Evolutionary conservation across 2,329 filamentous ascomycete genomes (phyloP).

Genomic region (Colletotrichum tropicale): DNA sequence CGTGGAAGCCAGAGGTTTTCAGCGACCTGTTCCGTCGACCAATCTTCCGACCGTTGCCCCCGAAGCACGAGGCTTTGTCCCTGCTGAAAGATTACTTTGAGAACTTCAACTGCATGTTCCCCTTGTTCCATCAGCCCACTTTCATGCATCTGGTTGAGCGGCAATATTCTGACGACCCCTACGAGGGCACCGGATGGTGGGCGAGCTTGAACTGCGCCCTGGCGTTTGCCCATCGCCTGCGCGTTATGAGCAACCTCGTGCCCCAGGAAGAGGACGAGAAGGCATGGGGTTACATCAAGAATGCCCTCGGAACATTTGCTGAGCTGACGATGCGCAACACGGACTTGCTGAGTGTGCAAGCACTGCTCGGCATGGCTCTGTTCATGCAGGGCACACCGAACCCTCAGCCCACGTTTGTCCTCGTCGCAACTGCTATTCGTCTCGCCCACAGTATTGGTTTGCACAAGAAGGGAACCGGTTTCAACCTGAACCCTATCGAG

Average conservation of each 20-base stretch:
- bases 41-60: conserved; percentile 81
- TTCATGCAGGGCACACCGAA: conserved; percentile 98
- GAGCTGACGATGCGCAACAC: conserved; percentile 96
- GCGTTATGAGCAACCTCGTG: conserved; percentile 94
- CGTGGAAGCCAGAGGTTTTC: conserved; percentile 98
- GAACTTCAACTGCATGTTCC: conserved; percentile 99
- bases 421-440: conserved; percentile 89
- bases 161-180: conserved; percentile 91
- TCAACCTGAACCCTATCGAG: conserved; percentile 91
- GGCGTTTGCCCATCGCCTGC: conserved; percentile 89
- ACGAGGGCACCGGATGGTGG: conserved; percentile 98
- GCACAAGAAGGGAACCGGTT: conserved; percentile 90
- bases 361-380: conserved; percentile 87
- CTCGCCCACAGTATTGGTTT: conserved; percentile 93
- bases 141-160: conserved; percentile 97
- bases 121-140: conserved; percentile 94
- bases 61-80: conserved; percentile 86
- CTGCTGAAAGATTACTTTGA: conserved; percentile 94
- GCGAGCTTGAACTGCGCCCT: conserved; percentile 92
- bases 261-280: conserved; percentile 91
- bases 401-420: conserved; percentile 89
- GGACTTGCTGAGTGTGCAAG: conserved; percentile 93
- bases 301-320: conserved; percentile 90
- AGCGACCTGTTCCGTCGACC: conserved; percentile 87
- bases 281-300: conserved; percentile 95